phyloP scores from a whole-genome alignment of 2,329 filamentous ascomycete species.

The Aureobasidium melanogenum region DNA sequence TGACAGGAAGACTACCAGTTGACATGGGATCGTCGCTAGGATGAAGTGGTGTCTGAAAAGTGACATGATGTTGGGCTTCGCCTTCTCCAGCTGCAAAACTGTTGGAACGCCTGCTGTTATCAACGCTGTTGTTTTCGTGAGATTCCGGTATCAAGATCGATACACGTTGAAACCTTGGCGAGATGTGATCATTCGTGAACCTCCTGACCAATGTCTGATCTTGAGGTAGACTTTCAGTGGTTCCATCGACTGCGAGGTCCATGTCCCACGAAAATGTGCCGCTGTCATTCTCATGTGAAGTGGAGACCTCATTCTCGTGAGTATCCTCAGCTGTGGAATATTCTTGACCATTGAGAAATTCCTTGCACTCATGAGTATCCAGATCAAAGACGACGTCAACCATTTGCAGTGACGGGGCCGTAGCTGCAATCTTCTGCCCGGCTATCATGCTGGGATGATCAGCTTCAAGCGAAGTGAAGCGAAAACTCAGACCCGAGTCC shows the following conservation, averaged over 20 bases:
- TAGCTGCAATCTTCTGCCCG: conserved; percentile 14
- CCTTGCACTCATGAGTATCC: conserved; percentile 16
- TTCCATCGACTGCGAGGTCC: neutral
- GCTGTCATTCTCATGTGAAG: neutral
- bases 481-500: conserved; percentile 13
- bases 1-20: neutral
- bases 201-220: neutral
- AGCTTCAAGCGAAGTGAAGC: conserved; percentile 22
- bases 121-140: neutral
- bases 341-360: conserved; percentile 4
- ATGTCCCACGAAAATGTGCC: neutral
- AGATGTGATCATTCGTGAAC: neutral
- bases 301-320: neutral
- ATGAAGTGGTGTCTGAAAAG: neutral
- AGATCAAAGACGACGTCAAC: conserved; percentile 24
- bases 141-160: neutral
- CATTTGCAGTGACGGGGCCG: conserved; percentile 18
- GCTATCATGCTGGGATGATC: conserved; percentile 24
- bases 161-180: neutral
- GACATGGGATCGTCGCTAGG: neutral
- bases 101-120: neutral
- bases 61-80: neutral
- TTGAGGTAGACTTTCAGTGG: neutral
- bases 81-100: neutral
- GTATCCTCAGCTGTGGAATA: neutral